Evolutionary conservation across 2,329 filamentous ascomycete species (phyloP).

Genomic region (Claviceps quebecensis): DNA sequence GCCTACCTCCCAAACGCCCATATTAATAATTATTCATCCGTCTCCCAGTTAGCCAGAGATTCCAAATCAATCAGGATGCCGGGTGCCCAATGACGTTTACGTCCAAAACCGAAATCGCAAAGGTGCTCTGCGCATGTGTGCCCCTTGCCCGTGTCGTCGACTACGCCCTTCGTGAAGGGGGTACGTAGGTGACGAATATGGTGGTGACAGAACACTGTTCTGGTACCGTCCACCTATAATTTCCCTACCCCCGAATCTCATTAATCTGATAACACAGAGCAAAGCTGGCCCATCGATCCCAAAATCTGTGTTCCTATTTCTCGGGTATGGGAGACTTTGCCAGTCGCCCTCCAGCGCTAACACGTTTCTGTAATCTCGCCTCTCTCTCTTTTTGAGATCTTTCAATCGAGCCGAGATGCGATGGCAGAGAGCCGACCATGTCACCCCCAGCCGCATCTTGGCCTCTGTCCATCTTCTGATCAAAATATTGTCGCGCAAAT

Average conservation of each 20-base stretch:
- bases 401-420: slow-evolving; percentile 27
- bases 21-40: not conserved
- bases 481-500: slow-evolving; percentile 70
- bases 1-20: slow-evolving; percentile 3
- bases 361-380: slow-evolving; percentile 59
- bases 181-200: not conserved
- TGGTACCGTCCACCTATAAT: slow-evolving; percentile 7
- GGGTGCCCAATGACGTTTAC: not conserved
- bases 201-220: not conserved
- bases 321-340: slow-evolving; percentile 51
- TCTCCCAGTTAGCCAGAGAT: not conserved
- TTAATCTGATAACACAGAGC: slow-evolving; percentile 23
- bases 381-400: slow-evolving; percentile 50
- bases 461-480: slow-evolving; percentile 50
- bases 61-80: not conserved
- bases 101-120: not conserved
- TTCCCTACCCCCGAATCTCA: slow-evolving; percentile 15
- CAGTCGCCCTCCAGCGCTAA: slow-evolving; percentile 63
- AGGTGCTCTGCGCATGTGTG: not conserved
- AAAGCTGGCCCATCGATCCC: slow-evolving; percentile 24
- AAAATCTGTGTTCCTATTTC: slow-evolving; percentile 35
- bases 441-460: slow-evolving; percentile 35
- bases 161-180: not conserved
- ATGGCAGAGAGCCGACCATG: slow-evolving; percentile 46
- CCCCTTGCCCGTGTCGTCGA: not conserved